phyloP scores from a whole-genome alignment of 495 filamentous ascomycete genomes.

The Talaromyces ruber region DNA sequence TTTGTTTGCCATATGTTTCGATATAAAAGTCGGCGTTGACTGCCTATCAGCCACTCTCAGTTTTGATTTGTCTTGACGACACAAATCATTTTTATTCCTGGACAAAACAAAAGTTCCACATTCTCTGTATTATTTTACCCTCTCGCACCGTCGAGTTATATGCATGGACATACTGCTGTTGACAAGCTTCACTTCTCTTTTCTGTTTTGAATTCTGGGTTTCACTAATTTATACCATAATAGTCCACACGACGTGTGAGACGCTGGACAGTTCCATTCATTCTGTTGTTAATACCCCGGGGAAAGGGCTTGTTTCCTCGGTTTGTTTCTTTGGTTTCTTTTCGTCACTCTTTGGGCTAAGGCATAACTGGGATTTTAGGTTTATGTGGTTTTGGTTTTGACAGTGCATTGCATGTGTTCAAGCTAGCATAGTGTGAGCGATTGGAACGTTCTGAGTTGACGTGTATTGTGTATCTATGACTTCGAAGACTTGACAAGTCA shows the following conservation, averaged over 20 bases:
- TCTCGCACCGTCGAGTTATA: not conserved
- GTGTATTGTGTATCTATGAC: not conserved
- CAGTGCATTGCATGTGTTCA: slow-evolving; percentile 1
- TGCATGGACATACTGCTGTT: slow-evolving; percentile 2
- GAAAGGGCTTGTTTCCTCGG: not conserved
- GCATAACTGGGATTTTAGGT: not conserved
- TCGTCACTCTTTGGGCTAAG: not conserved
- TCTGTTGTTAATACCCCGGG: not conserved
- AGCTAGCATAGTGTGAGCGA: not conserved
- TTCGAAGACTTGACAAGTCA: not conserved
- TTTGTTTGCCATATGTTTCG: not conserved
- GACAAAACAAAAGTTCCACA: not conserved
- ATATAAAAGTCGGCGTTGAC: not conserved
- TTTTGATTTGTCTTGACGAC: not conserved
- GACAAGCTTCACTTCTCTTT: not conserved
- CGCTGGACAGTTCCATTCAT: not conserved
- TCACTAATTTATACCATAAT: slow-evolving; percentile 1
- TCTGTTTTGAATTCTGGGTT: not conserved
- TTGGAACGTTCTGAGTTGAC: not conserved
- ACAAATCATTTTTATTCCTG: not conserved
- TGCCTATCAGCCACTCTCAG: not conserved
- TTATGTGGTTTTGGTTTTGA: not conserved
- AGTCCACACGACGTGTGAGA: slow-evolving; percentile 2
- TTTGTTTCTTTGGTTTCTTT: not conserved
- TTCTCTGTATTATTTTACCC: slow-evolving; percentile 4